Conservation (phyloP, 306 rosid genomes). For the Quercus parvula region DNA sequence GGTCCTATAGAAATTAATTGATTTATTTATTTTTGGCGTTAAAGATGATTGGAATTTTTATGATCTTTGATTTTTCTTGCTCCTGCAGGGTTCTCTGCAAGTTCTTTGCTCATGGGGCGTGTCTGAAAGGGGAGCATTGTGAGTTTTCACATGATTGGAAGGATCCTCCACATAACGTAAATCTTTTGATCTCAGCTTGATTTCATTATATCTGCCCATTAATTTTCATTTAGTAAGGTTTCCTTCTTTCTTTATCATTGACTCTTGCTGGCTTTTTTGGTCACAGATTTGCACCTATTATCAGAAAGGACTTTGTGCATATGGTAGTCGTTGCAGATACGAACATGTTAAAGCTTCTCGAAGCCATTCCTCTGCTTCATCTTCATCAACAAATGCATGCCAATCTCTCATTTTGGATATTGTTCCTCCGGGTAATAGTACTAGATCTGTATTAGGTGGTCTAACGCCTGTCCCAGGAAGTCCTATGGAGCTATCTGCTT, state of each 20-base stretch:
- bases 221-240: background rate
- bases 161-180: conserved; percentile 79
- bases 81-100: conserved; percentile 81
- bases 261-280: conserved; percentile 9
- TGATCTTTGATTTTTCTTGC: conserved; percentile 12
- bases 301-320: conserved; percentile 85
- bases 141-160: conserved; percentile 97
- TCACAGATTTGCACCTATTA: conserved; percentile 84
- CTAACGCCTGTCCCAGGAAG: conserved; percentile 27
- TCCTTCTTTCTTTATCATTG: conserved; percentile 14
- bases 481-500: conserved; percentile 42
- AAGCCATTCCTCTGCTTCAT: conserved; percentile 44
- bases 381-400: conserved; percentile 51
- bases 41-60: background rate
- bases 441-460: conserved; percentile 32
- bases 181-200: conserved; percentile 15
- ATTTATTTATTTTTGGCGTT: conserved; percentile 7
- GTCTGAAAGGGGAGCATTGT: conserved; percentile 96
- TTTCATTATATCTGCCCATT: background rate
- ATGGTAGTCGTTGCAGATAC: conserved; percentile 96
- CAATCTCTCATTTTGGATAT: conserved; percentile 40
- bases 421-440: conserved; percentile 27
- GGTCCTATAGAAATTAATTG: too few species aligned
- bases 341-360: conserved; percentile 79
- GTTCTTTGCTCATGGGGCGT: conserved; percentile 95